Conservation (phyloP, 2,329 filamentous ascomycete species). For the Cordyceps cateniannulata region DNA sequence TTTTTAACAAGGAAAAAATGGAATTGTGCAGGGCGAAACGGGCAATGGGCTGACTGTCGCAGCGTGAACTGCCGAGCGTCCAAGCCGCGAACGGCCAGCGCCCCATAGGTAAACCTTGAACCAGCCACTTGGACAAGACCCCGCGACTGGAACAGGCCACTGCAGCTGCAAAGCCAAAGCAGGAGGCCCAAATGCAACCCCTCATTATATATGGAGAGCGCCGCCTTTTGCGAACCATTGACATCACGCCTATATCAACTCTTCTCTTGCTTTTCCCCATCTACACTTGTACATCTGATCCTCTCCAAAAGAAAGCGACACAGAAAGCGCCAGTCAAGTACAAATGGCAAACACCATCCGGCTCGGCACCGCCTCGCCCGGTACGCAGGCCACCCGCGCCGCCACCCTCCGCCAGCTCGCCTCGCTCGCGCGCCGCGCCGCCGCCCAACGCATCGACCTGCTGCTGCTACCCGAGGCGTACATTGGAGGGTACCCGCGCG, state of each 20-base stretch:
- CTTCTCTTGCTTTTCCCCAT: background rate
- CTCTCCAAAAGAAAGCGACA: background rate
- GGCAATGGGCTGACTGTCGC: background rate
- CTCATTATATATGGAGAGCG: background rate
- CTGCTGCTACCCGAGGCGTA: constrained; percentile 90
- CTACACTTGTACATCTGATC: no score
- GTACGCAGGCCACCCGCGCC: constrained; percentile 40
- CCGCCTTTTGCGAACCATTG: no score
- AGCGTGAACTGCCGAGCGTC: background rate
- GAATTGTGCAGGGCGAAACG: background rate
- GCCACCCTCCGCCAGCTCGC: constrained; percentile 63
- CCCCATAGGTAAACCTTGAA: background rate
- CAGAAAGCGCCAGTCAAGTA: background rate
- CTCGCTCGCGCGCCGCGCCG: constrained; percentile 56
- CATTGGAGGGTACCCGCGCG: constrained; percentile 84
- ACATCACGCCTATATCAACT: no score
- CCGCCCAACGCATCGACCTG: constrained; percentile 50
- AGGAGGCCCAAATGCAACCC: background rate
- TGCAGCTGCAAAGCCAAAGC: background rate
- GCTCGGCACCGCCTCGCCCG: constrained; percentile 50
- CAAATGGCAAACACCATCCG: constrained; percentile 34
- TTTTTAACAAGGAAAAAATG: background rate
- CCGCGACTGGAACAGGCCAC: background rate
- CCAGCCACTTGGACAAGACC: background rate
- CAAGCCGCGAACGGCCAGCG: background rate